Conservation (phyloP, 2,329 filamentous ascomycete genomes). For the Ceratocystiopsis brevicomis region DNA sequence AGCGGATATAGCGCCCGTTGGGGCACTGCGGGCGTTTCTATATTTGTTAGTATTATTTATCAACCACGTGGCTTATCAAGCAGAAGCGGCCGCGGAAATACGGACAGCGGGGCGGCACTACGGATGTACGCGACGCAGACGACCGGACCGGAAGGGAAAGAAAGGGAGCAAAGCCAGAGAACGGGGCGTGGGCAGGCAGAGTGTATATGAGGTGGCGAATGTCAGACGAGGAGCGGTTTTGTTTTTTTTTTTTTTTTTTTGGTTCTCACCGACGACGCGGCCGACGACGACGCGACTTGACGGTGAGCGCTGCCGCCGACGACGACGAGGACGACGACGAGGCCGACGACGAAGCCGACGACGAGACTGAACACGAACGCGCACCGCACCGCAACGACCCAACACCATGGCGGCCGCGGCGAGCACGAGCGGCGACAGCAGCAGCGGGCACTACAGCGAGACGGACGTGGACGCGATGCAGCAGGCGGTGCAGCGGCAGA, state of each 20-base stretch:
- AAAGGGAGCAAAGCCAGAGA: too few species aligned
- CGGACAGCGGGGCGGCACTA: neutral
- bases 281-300: too few species aligned
- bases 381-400: neutral
- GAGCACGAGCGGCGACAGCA: neutral
- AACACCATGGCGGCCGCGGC: neutral
- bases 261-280: too few species aligned
- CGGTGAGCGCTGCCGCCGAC: too few species aligned
- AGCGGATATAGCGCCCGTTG: too few species aligned
- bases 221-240: too few species aligned
- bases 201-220: too few species aligned
- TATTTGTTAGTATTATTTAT: too few species aligned
- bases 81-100: neutral
- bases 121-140: conserved; percentile 2
- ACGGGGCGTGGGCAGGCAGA: too few species aligned
- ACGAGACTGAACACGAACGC: neutral
- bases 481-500: too few species aligned
- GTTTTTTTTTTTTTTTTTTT: too few species aligned
- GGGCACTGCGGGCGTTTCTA: neutral
- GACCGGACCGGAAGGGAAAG: neutral
- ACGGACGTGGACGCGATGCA: conserved; percentile 2
- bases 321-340: too few species aligned
- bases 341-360: neutral
- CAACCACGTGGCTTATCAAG: neutral
- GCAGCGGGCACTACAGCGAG: conserved; percentile 1